Conservation (phyloP, 352 stramenopile species). For the Albugo candida region DNA sequence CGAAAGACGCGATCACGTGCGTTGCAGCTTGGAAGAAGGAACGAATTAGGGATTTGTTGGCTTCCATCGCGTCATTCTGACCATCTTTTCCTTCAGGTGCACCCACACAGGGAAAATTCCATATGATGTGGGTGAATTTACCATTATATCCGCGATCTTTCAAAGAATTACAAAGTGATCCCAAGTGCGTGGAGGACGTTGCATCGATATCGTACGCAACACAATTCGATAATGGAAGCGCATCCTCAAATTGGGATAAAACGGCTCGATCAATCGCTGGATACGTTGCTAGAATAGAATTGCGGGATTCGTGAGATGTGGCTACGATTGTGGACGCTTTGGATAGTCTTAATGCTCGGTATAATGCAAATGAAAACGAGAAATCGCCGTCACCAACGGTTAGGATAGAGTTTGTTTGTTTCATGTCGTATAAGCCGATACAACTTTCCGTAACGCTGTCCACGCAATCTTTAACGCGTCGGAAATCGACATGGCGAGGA, state of each 20-base stretch:
- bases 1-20: conserved; percentile 14
- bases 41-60: conserved; percentile 83
- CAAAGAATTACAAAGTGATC: conserved; percentile 6
- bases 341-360: conserved; percentile 21
- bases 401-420: conserved; percentile 33
- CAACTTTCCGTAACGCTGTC: conserved; percentile 3
- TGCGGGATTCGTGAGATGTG: conserved; percentile 83
- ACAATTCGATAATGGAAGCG: conserved; percentile 24
- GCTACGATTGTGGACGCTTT: conserved; percentile 40
- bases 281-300: conserved; percentile 81
- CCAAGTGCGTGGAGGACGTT: conserved; percentile 60
- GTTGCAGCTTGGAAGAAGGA: conserved; percentile 72
- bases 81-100: conserved; percentile 83
- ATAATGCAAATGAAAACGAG: conserved; percentile 85
- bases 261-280: conserved; percentile 57
- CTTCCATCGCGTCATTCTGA: conserved; percentile 92
- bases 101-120: conserved; percentile 92
- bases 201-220: conserved; percentile 84
- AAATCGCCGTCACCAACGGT: conserved; percentile 94
- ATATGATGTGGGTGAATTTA: conserved; percentile 85
- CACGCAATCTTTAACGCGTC: conserved; percentile 1
- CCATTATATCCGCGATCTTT: conserved; percentile 1
- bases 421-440: conserved; percentile 43
- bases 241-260: conserved; percentile 34
- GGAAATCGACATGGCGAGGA: conserved; percentile 20